Evolutionary conservation across 371 early-diverging fungal species (phyloP).

Genomic region (Mortierella sp.): DNA sequence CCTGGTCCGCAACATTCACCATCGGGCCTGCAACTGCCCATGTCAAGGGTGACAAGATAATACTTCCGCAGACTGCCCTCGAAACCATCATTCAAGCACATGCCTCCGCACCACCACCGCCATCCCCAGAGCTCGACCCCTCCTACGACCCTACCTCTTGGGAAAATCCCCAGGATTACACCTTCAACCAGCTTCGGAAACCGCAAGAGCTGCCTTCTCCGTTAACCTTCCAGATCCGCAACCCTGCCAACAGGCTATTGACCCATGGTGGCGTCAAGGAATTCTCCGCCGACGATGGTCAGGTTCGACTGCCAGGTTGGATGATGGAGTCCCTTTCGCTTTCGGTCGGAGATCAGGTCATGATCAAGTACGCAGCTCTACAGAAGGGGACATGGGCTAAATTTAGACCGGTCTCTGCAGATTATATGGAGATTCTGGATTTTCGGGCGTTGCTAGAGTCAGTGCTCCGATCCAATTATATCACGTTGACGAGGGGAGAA

Average conservation of each 20-base stretch:
- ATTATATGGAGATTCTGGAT: conserved; percentile 74
- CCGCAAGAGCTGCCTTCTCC: conserved; percentile 69
- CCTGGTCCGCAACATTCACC: conserved; percentile 40
- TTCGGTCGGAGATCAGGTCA: conserved; percentile 56
- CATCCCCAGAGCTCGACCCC: conserved; percentile 6
- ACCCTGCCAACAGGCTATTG: conserved; percentile 57
- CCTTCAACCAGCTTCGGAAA: neutral
- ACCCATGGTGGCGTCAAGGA: conserved; percentile 84
- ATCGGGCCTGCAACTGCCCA: conserved; percentile 14
- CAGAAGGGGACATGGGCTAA: conserved; percentile 79
- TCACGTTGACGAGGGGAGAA: conserved; percentile 78
- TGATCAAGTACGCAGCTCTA: conserved; percentile 63
- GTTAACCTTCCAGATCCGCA: conserved; percentile 73
- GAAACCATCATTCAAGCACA: conserved; percentile 62
- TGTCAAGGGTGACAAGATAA: conserved; percentile 70
- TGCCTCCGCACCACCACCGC: conserved; percentile 24
- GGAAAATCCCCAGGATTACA: conserved; percentile 13
- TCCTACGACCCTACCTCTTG: conserved; percentile 46
- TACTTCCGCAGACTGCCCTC: conserved; percentile 69
- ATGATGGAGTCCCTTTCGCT: conserved; percentile 62
- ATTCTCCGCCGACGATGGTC: conserved; percentile 70
- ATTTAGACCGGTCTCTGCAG: conserved; percentile 70
- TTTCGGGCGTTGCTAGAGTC: conserved; percentile 80
- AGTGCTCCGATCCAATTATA: conserved; percentile 78
- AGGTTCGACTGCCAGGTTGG: conserved; percentile 70